Evolutionary conservation across 2,329 filamentous ascomycete species (phyloP), one percentile per base, ranked within the genome.

Genomic region (Sporothrix brunneoviolacea): DNA sequence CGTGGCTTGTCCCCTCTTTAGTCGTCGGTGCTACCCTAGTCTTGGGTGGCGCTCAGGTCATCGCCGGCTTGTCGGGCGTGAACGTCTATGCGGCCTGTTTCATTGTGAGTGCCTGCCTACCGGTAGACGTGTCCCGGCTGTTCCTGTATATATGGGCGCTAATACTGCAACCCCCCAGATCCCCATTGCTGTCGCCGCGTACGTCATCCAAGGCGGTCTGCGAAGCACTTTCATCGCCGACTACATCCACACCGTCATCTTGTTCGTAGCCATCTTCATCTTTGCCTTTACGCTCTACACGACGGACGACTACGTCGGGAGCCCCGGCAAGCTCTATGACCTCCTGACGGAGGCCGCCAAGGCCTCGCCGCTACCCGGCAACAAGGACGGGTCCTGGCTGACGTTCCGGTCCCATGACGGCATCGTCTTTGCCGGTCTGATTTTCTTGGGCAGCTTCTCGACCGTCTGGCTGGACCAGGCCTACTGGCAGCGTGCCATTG

Each of bases 401-500:
- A 64, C 67, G 0, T 65, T 70, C 52, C 64, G 63, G 30, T 64
- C 60, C 8, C 59, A 65, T 28, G 61, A 59, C 9, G 67, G 66
- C 1, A 53, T 70, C 6, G 57, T 68, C 21, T 70, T 70, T 52
- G 69, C 64, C 3, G 57, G 66, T 12, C 62, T 66, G 50, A 46
- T 69, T 6, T 64, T 71, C 32, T 59, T 68, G 0, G 61, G 65
- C 1, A 65, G 67, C 0, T 69, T 71, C 49, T 59, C 56, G 15
- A 63, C 58, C 16, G 64, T 67, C 12, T 71, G 65, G 62, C 61
- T 70, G 1, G 68, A 71, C 53, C 68, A 71, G 58, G 68, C 65
- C 1, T 72, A 71, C 54, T 71, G 68, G 69, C 69, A 72, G 57
- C 65, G 68, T 2, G 69, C 68, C 4, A 70, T 72, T 52, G 68